Conservation (phyloP, 2,329 filamentous ascomycete genomes). For the Trichoderma sp. region DNA sequence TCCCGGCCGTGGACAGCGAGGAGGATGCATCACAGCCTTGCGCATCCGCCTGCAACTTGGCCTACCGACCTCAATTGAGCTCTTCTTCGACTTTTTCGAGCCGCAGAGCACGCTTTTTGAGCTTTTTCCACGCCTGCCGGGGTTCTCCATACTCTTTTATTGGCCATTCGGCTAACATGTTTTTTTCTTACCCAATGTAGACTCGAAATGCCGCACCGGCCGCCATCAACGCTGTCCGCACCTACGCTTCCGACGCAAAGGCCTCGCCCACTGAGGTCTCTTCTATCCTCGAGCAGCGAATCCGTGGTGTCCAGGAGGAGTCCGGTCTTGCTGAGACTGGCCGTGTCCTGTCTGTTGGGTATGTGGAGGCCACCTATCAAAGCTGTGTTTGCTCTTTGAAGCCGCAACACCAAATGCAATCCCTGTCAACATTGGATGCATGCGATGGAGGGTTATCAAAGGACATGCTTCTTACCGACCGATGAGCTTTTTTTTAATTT, state of each 20-base stretch:
- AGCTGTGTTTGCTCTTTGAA: not conserved
- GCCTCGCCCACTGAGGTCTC: conserved; percentile 96
- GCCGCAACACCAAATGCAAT: not conserved
- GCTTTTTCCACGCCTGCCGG: conserved; percentile 32
- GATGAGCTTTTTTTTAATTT: not conserved
- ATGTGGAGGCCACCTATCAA: conserved; percentile 50
- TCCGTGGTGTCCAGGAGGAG: conserved; percentile 98
- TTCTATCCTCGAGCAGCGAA: conserved; percentile 98
- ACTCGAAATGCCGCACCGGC: conserved; percentile 82
- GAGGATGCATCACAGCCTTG: conserved; percentile 35
- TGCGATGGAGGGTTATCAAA: not conserved
- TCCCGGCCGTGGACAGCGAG: conserved; percentile 36
- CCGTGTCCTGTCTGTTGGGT: conserved; percentile 98
- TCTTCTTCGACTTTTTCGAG: conserved; percentile 14
- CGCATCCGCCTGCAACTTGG: conserved; percentile 34
- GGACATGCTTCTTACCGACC: not conserved
- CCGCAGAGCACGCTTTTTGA: conserved; percentile 29
- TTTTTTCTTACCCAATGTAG: conserved; percentile 53
- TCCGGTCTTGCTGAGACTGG: conserved; percentile 95
- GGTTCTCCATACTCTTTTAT: conserved; percentile 20
- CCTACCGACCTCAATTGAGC: conserved; percentile 39
- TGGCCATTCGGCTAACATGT: conserved; percentile 54
- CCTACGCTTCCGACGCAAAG: conserved; percentile 92
- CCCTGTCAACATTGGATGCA: not conserved
- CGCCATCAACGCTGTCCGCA: conserved; percentile 72